Evolutionary conservation across 345 rosid genomes (phyloP), one percentile per base, ranked within the genome.

Genomic region (Erysimum cheiranthoides): DNA sequence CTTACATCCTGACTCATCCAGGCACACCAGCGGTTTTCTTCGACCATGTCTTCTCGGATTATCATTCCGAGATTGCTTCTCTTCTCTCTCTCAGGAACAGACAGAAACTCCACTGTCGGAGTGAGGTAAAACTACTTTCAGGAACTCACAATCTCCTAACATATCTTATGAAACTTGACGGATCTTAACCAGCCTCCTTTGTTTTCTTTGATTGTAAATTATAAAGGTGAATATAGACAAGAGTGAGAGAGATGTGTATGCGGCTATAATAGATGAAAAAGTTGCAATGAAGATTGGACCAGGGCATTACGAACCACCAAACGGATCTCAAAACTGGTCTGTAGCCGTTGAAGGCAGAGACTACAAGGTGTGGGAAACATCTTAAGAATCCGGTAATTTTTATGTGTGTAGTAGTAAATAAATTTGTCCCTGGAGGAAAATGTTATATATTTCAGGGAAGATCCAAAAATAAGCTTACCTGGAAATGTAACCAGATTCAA

Each of bases 211-310:
- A 28, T 8, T 57, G 53, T 27, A 12, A 30, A 56, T 30, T 64
- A 34, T 58, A 59, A 78, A 94, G 98, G 85, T 92, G 54, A 65
- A 86, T 72, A 92, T 94, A 68, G 78, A 77, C 7, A 92, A 86
- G 84, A 90, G 87, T 1, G 96, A 89, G 73, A 84, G 90, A 78
- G 97, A 90, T 69, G 93, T 90, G 0, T 94, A 94, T 49, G 98
- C 96, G 0, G 97, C 98, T 36, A 80, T 89, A 60, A 74, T 94
- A 0, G 97, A 94, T 27, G 86, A 85, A 4, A 94, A 86, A 56
- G 89, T 94, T 50, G 91, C 96, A 13, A 66, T 94, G 89, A 92
- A 94, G 85, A 89, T 94, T 6, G 97, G 99, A 68, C 99, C 99
- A 27, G 99, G 96, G 39, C 78, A 86, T 69, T 94, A 77, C 5